A percentile compares a stretch with the other conserved stretches of the same genome.
Conservation (phyloP, 805 yeast species). For the Wickerhamomyces sydowiorum region DNA sequence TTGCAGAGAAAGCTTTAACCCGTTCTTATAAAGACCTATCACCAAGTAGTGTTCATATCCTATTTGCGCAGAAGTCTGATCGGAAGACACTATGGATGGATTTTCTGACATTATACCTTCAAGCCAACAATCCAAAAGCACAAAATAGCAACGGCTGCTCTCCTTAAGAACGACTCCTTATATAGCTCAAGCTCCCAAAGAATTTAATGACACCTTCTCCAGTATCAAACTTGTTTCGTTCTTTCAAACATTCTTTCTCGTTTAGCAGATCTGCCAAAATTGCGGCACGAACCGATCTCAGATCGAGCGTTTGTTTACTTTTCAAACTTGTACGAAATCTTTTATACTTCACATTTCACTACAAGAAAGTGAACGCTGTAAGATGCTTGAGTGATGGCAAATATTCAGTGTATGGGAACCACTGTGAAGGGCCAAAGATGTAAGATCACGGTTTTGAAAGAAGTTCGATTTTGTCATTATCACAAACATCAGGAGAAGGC, state of each 20-base stretch:
- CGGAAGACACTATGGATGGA: background rate
- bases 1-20: background rate
- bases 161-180: no score
- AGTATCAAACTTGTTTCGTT: no score
- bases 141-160: no score
- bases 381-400: background rate
- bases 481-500: constrained; percentile 9
- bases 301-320: background rate
- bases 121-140: no score
- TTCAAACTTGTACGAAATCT: background rate
- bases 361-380: background rate
- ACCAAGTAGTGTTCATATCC: background rate
- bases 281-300: background rate
- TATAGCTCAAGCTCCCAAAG: no score
- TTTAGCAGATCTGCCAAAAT: background rate
- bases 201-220: no score
- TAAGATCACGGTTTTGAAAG: constrained; percentile 3
- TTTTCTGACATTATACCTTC: background rate
- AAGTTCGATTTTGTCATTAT: constrained; percentile 10
- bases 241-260: background rate
- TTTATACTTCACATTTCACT: background rate
- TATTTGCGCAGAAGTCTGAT: background rate
- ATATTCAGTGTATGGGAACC: constrained; percentile 15
- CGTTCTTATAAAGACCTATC: background rate
- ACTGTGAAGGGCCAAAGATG: constrained; percentile 13